A percentile compares a stretch with the other conserved stretches of the same genome.
These are phyloP conservation scores for Pythium coloratum DNA, from an alignment of 352 stramenopile species.

Conservation along the genomic window DNA sequence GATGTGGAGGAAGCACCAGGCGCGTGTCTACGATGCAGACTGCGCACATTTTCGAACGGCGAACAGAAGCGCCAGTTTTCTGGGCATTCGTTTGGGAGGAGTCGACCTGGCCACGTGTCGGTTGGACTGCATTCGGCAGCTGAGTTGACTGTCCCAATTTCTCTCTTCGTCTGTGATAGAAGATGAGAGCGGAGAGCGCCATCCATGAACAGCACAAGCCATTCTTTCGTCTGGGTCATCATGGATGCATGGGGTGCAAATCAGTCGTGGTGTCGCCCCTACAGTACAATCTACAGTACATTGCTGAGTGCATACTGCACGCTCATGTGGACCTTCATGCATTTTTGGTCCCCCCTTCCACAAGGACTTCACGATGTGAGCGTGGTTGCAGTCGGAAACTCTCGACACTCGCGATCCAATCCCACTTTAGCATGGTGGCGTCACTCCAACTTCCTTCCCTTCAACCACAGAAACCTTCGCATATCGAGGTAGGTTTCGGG, in stretches of 20 bases:
- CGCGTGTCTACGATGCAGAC: too few relatives aligned
- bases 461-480: constrained; percentile 1
- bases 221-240: not conserved
- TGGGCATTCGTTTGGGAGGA: not conserved
- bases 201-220: not conserved
- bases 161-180: not conserved
- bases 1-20: too few relatives aligned
- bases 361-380: not conserved
- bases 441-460: constrained; percentile 16
- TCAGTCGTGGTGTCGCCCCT: not conserved
- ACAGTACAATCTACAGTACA: not conserved
- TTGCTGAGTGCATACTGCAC: not conserved
- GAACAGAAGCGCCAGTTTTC: not conserved
- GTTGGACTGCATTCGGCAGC: constrained; percentile 1
- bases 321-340: not conserved
- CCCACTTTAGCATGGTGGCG: constrained; percentile 13
- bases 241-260: not conserved
- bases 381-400: not conserved
- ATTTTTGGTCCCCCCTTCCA: not conserved
- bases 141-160: constrained; percentile 5
- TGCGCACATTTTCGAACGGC: not conserved
- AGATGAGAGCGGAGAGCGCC: not conserved
- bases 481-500: constrained; percentile 1
- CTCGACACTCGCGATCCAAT: constrained; percentile 13
- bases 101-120: not conserved